Base-by-base conservation (phyloP, 1,139 yeast genomes). In the Yamadazyma taylorii region DNA sequence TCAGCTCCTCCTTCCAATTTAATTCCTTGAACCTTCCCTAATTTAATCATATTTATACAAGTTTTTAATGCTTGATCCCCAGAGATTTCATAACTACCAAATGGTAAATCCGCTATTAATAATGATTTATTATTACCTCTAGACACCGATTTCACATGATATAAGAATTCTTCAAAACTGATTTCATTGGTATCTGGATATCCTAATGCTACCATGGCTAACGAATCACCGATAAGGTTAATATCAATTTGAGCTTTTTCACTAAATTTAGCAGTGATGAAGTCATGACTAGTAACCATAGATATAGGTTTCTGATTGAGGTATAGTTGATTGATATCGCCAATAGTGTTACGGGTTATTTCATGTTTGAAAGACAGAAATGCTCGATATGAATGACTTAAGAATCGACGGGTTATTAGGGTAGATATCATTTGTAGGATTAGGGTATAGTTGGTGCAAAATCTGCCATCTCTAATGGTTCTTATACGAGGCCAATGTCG, bases 151-250 rank as follows among this genome's bases (percentile, higher is more conserved):
- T 75, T 69, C 22, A 85, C 81, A 50, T 88, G 90, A 54, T 79
- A 85, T 33, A 84, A 59, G 66, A 88, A 86, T 51, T 85, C 92
- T n/a, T 86, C 87, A 34, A 86, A 74, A 2, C 80, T 73, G 29
- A 89, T 63, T 52, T 85, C 86, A 44, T 82, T 80, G 1, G 96
- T 88, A 36, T 85, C 83, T 5, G 75, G 73, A 53, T 83, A 83
- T 0, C 98, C 98, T 43, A 88, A 70, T 0, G 95, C 75, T 1
- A 87, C 90, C 96, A 89, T 90, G 1, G 96, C 89, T 28, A 92
- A 64, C 0, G 97, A 90, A 58, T 92, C 98, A 2, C 98, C 98
- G 5, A 92, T 81, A 7, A 92, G 70, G 9, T 82, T 70, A 36
- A 83, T 72, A 50, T 92, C 97, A 2, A 80, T 72, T 1, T 75